phyloP scores from a whole-genome alignment of 1,284 basidiomycete genomes.

The Cystobasidiaceae sp. region DNA sequence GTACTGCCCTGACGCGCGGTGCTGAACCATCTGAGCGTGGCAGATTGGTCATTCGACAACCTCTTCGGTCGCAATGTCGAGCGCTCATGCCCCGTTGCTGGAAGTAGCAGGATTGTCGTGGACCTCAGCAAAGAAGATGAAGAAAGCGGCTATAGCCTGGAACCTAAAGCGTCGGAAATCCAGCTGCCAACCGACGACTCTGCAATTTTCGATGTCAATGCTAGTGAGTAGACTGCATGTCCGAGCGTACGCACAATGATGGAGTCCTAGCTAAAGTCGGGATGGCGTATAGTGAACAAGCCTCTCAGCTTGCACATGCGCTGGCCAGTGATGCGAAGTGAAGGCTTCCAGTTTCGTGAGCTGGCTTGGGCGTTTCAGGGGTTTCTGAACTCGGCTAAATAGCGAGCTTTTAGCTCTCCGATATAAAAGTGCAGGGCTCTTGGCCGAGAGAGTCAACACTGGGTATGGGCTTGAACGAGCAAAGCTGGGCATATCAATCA shows the following conservation, averaged over 20 bases:
- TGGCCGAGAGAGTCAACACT: slow-evolving; percentile 64
- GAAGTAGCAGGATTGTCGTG: background rate
- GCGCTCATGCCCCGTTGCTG: slow-evolving; percentile 54
- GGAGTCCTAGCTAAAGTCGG: background rate
- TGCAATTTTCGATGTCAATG: slow-evolving; percentile 53
- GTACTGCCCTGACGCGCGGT: background rate
- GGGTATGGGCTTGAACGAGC: slow-evolving; percentile 74
- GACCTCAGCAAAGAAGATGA: slow-evolving; percentile 11
- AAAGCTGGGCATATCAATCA: slow-evolving; percentile 62
- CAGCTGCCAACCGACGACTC: slow-evolving; percentile 36
- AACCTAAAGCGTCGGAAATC: slow-evolving; percentile 2
- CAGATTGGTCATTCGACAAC: slow-evolving; percentile 73
- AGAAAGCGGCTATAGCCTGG: slow-evolving; percentile 5
- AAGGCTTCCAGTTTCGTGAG: slow-evolving; percentile 43
- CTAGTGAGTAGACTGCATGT: background rate
- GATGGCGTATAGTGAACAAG: slow-evolving; percentile 42
- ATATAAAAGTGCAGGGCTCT: slow-evolving; percentile 52
- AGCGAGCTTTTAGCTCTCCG: slow-evolving; percentile 32
- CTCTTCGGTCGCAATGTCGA: slow-evolving; percentile 66
- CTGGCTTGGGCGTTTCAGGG: background rate
- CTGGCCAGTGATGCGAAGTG: slow-evolving; percentile 50
- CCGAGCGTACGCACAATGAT: background rate
- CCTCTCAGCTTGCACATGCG: slow-evolving; percentile 57
- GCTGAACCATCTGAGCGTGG: background rate
- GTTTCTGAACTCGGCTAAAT: background rate